phyloP scores from a whole-genome alignment of 257 asterid species.

The Nicotiana paniculata region DNA sequence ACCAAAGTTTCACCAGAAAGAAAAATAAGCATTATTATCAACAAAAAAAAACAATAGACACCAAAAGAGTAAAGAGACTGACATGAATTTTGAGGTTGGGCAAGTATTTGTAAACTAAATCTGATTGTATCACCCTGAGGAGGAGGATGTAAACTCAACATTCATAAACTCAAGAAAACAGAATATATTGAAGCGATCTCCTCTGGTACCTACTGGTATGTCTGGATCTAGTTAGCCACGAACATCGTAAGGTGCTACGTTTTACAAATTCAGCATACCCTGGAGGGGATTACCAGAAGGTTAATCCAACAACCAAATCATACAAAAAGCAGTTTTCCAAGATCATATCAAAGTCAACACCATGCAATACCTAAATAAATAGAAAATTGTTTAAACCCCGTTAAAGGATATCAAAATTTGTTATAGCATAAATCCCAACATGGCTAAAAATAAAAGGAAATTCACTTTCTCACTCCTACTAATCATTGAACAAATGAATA shows the following conservation, averaged over 20 bases:
- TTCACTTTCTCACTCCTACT: background rate
- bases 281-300: too few relatives aligned
- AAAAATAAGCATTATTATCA: background rate
- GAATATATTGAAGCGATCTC: background rate
- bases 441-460: background rate
- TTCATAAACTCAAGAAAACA: background rate
- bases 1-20: background rate
- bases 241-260: too few relatives aligned
- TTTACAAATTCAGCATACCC: too few relatives aligned
- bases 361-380: too few relatives aligned
- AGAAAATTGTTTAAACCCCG: too few relatives aligned
- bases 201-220: background rate
- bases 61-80: background rate
- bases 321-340: too few relatives aligned
- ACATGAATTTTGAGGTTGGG: background rate
- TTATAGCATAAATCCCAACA: background rate
- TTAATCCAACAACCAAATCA: too few relatives aligned
- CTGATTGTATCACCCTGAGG: background rate
- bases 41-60: background rate
- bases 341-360: too few relatives aligned
- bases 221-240: background rate
- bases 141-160: background rate
- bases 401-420: too few relatives aligned
- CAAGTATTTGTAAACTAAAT: background rate
- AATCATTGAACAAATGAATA: background rate